These are phyloP conservation scores for Parascedosporium putredinis DNA, from an alignment of 2,329 filamentous ascomycete species.

Conservation along the genomic window DNA sequence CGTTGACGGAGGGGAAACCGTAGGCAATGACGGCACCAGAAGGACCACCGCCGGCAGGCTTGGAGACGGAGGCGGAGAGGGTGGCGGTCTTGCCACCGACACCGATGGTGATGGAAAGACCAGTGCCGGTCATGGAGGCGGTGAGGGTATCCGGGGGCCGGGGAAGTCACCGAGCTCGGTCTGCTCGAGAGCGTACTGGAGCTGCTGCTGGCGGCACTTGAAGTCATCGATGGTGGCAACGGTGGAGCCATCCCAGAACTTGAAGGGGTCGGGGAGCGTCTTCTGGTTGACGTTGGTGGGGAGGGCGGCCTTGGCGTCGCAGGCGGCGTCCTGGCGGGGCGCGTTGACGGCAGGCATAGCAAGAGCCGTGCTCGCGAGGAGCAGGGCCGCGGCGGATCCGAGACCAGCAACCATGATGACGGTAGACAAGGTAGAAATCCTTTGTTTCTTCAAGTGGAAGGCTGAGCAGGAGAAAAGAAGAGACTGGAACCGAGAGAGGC, in stretches of 20 bases:
- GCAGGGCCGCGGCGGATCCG: slow-evolving; percentile 2
- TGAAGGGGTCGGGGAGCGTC: slow-evolving; percentile 39
- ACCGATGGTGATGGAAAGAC: slow-evolving; percentile 30
- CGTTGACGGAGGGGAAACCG: slow-evolving; percentile 42
- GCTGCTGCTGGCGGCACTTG: slow-evolving; percentile 37
- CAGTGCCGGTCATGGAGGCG: slow-evolving; percentile 31
- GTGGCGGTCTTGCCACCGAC: slow-evolving; percentile 22
- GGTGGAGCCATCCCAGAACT: slow-evolving; percentile 28
- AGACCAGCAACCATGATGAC: slow-evolving; percentile 5
- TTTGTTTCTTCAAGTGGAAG: too few relatives aligned
- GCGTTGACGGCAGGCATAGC: slow-evolving; percentile 24
- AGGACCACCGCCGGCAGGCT: slow-evolving; percentile 30
- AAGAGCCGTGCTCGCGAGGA: slow-evolving; percentile 24
- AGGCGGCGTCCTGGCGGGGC: slow-evolving; percentile 19
- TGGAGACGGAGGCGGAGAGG: slow-evolving; percentile 25
- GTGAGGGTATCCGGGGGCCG: slow-evolving; percentile 34
- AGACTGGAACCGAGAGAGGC: background rate
- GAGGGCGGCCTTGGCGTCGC: slow-evolving; percentile 20
- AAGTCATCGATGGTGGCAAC: slow-evolving; percentile 35
- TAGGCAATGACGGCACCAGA: slow-evolving; percentile 49
- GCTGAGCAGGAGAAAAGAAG: too few relatives aligned
- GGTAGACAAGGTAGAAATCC: too few relatives aligned
- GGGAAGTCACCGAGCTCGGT: slow-evolving; percentile 41
- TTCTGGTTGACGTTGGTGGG: slow-evolving; percentile 25
- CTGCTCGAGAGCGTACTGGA: slow-evolving; percentile 35